phyloP scores from a whole-genome alignment of 345 rosid genomes.

The Linum usitatissimum region DNA sequence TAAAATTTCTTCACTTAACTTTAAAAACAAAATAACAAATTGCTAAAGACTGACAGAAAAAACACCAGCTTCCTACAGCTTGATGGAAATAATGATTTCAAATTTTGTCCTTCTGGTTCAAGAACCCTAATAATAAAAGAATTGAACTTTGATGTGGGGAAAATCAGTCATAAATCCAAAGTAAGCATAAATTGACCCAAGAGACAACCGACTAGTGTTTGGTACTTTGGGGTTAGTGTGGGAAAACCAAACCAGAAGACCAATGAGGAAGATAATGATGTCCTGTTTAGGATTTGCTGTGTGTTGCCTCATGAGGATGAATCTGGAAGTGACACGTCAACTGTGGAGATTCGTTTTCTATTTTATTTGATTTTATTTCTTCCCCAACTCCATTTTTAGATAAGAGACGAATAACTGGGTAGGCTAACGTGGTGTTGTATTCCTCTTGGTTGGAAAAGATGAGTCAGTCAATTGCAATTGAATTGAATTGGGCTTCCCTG shows the following conservation, averaged over 20 bases:
- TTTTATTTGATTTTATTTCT: too few species aligned
- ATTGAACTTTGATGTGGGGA: too few species aligned
- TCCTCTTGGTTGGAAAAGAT: background rate
- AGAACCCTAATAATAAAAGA: too few species aligned
- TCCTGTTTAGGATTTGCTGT: slow-evolving; percentile 8
- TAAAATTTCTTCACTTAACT: background rate
- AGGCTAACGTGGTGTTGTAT: too few species aligned
- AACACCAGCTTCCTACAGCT: background rate
- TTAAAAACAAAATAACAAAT: background rate
- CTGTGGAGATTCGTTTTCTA: slow-evolving; percentile 18
- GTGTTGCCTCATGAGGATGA: slow-evolving; percentile 25
- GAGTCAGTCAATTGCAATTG: too few species aligned
- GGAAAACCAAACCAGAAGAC: background rate
- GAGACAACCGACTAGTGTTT: slow-evolving; percentile 29
- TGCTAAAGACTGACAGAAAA: background rate
- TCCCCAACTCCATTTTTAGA: background rate
- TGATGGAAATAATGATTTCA: too few species aligned
- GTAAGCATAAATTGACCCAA: slow-evolving; percentile 30
- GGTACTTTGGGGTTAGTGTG: background rate
- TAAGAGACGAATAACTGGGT: slow-evolving; percentile 7
- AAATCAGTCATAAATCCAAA: background rate
- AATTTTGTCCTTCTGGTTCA: too few species aligned
- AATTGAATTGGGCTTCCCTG: too few species aligned
- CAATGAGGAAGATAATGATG: slow-evolving; percentile 19
- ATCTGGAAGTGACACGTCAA: slow-evolving; percentile 29